Evolutionary conservation across 306 rosid species (phyloP), one percentile per base, ranked within the genome.

Genomic region (Mimosa bimucronata): DNA sequence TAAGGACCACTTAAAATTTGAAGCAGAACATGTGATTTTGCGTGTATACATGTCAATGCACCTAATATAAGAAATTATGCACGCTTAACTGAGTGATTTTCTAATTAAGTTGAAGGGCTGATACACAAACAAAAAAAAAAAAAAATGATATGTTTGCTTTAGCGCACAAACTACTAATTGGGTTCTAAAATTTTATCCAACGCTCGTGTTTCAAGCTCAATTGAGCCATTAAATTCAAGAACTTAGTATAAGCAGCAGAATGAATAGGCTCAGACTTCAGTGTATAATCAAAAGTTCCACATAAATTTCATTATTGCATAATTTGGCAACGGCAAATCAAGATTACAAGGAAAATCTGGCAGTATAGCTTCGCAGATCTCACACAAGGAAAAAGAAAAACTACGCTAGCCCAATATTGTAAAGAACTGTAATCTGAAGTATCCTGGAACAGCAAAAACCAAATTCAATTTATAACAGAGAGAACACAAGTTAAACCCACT

Each of bases 11-110:
- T 28, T 46, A 55, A 82, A 18, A 15, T 58, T 61, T 74, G 40
- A 77, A 77, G 18, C 31, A 58, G 31, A 77, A 79, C 46, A 72
- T 71, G 25, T 44, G 45, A 75, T 66, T 91, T 71, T n/a, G 30
- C 14, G 11, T 0, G 40, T 34, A 6, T 6, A 34, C 38, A 34
- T 92, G 95, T 95, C 91, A 80, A 92, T 91, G 79, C 97, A n/a
- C 28, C 46, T 94, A 2, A 94, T 90, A 82, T 91, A 89, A 11
- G 13, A 66, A 8, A 66, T 7, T 66, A 37, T 31, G 83, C 87
- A 97, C 98, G 88, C 96, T 23, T 38, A 60, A 28, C n/a, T 5
- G 38, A 61, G 67, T 41, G 37, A 69, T 69, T 40, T 75, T 0
- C 42, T 75, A 28, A 42, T 21, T 38, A 48, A 66, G 40, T 61